phyloP scores from a whole-genome alignment of 768 basidiomycete species.

The Hypholoma sublateritium region DNA sequence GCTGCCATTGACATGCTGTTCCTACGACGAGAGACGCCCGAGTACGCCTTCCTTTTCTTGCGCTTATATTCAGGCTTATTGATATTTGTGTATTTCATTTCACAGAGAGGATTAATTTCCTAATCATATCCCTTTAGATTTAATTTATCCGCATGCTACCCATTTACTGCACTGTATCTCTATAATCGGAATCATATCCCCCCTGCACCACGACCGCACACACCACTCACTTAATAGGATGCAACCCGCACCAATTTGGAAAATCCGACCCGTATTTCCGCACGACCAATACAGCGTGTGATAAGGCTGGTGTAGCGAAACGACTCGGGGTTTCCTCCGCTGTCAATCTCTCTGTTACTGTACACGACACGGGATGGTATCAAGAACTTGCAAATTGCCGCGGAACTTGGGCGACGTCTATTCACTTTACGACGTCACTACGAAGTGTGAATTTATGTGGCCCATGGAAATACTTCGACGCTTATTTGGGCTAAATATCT shows the following conservation, averaged over 20 bases:
- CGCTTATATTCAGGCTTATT: not conserved
- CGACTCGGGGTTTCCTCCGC: too few relatives aligned
- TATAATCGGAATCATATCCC: conserved; percentile 23
- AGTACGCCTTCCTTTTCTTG: conserved; percentile 33
- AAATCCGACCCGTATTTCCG: too few relatives aligned
- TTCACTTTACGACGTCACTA: too few relatives aligned
- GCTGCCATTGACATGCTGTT: conserved; percentile 82
- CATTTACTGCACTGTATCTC: conserved; percentile 19
- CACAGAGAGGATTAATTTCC: conserved; percentile 39
- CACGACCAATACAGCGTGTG: too few relatives aligned
- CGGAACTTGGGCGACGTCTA: too few relatives aligned
- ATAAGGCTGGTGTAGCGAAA: too few relatives aligned
- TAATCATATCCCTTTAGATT: conserved; percentile 14
- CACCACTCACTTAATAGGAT: not conserved
- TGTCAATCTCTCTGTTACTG: too few relatives aligned
- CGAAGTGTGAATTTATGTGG: too few relatives aligned
- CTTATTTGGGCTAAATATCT: too few relatives aligned
- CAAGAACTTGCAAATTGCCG: too few relatives aligned
- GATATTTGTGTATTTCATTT: not conserved
- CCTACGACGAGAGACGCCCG: conserved; percentile 75
- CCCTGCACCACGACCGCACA: not conserved
- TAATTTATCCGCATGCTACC: conserved; percentile 21
- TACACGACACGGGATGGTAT: too few relatives aligned
- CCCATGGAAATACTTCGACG: too few relatives aligned
- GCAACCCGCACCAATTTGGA: not conserved